These are phyloP conservation scores for Pichia eremophila DNA, from an alignment of 805 yeast species.

Conservation along the genomic window DNA sequence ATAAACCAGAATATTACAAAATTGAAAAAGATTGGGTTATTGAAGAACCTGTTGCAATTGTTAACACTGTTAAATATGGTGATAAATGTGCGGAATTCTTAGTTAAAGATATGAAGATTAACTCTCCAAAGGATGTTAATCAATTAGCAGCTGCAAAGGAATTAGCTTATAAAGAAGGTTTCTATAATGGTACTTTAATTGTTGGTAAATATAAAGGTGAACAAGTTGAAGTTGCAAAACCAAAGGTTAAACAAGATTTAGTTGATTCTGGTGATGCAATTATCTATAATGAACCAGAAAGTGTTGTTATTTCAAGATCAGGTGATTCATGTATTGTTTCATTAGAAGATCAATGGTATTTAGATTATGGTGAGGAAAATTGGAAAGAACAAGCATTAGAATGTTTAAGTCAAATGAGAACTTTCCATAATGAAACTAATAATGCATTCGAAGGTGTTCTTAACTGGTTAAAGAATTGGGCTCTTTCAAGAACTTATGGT, in stretches of 20 bases:
- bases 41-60: conserved; percentile 61
- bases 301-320: conserved; percentile 81
- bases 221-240: conserved; percentile 85
- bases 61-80: conserved; percentile 80
- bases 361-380: conserved; percentile 89
- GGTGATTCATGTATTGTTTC: conserved; percentile 97
- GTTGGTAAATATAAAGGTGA: conserved; percentile 80
- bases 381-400: conserved; percentile 82
- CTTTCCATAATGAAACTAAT: conserved; percentile 73
- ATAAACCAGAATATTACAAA: conserved; percentile 85
- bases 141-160: conserved; percentile 90
- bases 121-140: conserved; percentile 85
- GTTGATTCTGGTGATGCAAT: conserved; percentile 73
- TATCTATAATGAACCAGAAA: conserved; percentile 91
- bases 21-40: conserved; percentile 82
- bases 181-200: conserved; percentile 76
- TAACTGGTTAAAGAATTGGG: conserved; percentile 98
- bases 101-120: conserved; percentile 81
- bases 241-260: conserved; percentile 75
- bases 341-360: conserved; percentile 96
- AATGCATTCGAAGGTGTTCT: conserved; percentile 90
- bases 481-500: conserved; percentile 93
- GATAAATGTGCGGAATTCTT: conserved; percentile 76
- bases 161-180: conserved; percentile 92
- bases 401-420: conserved; percentile 66